Evolutionary conservation across 805 yeast genomes (phyloP), one percentile per base, ranked within the genome.

Genomic region (Wickerhamiella alocasiicola): DNA sequence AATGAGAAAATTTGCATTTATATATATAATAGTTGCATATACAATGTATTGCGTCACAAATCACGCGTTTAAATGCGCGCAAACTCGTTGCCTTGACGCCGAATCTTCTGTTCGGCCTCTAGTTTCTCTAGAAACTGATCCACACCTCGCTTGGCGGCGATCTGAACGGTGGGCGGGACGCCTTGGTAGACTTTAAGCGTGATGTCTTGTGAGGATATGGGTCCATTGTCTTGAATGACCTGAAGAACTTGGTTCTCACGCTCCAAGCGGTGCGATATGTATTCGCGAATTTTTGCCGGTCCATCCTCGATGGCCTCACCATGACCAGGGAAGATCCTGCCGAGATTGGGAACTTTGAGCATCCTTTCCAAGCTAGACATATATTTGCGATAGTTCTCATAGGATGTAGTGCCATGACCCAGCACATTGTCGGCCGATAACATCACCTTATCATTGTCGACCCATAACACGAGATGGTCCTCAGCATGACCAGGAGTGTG

Each of bases 391-490:
- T 61, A 55, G 41, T 61, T 55, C 11, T 46, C 48, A 44, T 61
- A 61, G 29, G 59, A 60, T 1, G 61, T 46, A 9, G 65, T 53
- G 5, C 65, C 63, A 28, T 53, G 56, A 18, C 66, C 66, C 11
- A 61, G 55, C n/a, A 61, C 53, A 39, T 60, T 60, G 48, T 61
- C 66, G 15, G 59, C 64, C 5, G 56, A 47, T 38, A 61, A 59
- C 40, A 61, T 42, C 6, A 52, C 51, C 16, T 49, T 41, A 40
- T 61, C 65, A 36, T 61, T 55, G 13, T 48, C 51, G n/a, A 61
- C 52, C 53, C 55, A 55, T 38, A 61, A 49, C 31, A 59, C 53
- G 24, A 54, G 27, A 41, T 61, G 66, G 46, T 61, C 66, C 16
- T 48, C 55, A 19, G 63, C 51, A 35, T 61, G 66, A 13, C 66